Percentiles rank a stretch among this genome's conserved stretches.
Evolutionary conservation across 1,139 yeast species (phyloP).

Genomic region (Candida gigantensis): DNA sequence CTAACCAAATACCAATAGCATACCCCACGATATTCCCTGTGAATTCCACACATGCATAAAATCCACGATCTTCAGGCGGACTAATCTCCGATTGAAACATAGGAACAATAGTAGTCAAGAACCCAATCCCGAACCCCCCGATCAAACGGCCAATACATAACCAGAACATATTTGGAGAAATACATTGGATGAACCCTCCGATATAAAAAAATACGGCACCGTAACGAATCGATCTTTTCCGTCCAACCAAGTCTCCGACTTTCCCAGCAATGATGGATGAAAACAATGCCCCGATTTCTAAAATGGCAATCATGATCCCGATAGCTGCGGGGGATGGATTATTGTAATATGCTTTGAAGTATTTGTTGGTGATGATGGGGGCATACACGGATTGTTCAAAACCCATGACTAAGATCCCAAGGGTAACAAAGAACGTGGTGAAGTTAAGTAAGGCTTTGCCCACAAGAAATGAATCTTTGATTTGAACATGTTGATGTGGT

Average conservation of each 20-base stretch:
- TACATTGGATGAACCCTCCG: constrained; percentile 78
- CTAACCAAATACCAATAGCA: constrained; percentile 87
- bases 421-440: constrained; percentile 59
- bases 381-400: constrained; percentile 66
- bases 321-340: constrained; percentile 56
- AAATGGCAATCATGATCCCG: constrained; percentile 54
- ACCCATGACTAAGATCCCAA: constrained; percentile 62
- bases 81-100: constrained; percentile 90
- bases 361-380: constrained; percentile 63
- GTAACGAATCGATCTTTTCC: constrained; percentile 76
- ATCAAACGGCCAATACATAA: constrained; percentile 76
- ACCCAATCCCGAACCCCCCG: constrained; percentile 87
- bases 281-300: constrained; percentile 75
- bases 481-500: constrained; percentile 31
- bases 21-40: constrained; percentile 91
- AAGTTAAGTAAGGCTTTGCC: constrained; percentile 55
- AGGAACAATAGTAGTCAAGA: constrained; percentile 92
- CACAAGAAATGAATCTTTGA: constrained; percentile 47
- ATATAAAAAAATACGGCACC: constrained; percentile 80
- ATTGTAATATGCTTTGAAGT: constrained; percentile 71
- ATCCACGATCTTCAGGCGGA: constrained; percentile 86
- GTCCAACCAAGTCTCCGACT: constrained; percentile 77
- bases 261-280: constrained; percentile 78
- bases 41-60: constrained; percentile 87
- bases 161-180: constrained; percentile 40